phyloP scores from a whole-genome alignment of 2,329 filamentous ascomycete genomes.

The Hypocreales sp. region DNA sequence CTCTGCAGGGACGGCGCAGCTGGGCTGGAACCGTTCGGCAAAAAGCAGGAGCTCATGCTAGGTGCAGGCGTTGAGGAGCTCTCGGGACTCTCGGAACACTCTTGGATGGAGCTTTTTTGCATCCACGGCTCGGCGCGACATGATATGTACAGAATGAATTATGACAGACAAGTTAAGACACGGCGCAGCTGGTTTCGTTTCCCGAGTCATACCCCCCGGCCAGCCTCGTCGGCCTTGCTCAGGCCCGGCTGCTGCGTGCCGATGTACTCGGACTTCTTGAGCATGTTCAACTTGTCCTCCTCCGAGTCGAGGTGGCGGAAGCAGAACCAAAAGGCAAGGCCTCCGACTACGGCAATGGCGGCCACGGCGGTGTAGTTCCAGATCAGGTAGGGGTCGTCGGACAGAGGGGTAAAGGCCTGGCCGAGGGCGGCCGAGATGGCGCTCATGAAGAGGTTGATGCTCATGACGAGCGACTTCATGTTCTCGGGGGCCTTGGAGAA shows the following conservation, averaged over 20 bases:
- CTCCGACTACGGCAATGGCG: constrained; percentile 45
- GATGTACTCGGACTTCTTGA: constrained; percentile 27
- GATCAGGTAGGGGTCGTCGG: constrained; percentile 47
- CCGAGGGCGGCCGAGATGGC: constrained; percentile 55
- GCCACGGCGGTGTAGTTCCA: constrained; percentile 59
- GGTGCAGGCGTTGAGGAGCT: too few relatives aligned
- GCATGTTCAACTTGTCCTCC: constrained; percentile 55
- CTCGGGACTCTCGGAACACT: too few relatives aligned
- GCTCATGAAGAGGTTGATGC: constrained; percentile 54
- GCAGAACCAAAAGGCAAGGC: constrained; percentile 50
- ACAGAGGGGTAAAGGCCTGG: constrained; percentile 49
- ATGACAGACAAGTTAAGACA: too few relatives aligned
- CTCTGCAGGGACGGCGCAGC: too few relatives aligned
- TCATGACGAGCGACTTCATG: constrained; percentile 64
- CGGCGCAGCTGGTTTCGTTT: too few relatives aligned
- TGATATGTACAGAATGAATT: too few relatives aligned
- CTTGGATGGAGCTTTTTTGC: too few relatives aligned
- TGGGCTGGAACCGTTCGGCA: too few relatives aligned
- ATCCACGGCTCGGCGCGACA: too few relatives aligned
- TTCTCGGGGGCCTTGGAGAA: constrained; percentile 65
- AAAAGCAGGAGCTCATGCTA: too few relatives aligned
- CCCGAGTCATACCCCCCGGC: constrained; percentile 2
- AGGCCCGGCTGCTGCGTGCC: constrained; percentile 21
- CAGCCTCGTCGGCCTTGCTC: constrained; percentile 8
- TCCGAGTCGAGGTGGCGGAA: constrained; percentile 49